Evolutionary conservation across 257 asterid species (phyloP).

Genomic region (Lithospermum erythrorhizon): DNA sequence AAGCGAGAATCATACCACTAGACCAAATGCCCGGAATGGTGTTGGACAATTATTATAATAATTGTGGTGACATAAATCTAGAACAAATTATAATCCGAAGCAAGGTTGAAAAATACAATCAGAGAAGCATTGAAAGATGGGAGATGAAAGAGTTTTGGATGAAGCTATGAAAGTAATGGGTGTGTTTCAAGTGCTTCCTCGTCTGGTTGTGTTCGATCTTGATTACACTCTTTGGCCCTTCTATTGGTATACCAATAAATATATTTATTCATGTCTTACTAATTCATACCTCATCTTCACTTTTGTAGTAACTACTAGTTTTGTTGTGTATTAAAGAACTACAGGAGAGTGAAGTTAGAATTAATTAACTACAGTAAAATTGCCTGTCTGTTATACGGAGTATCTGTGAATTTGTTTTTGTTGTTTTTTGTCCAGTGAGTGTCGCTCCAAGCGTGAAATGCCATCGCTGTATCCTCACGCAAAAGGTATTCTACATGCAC

Average conservation of each 20-base stretch:
- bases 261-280: not conserved
- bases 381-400: not conserved
- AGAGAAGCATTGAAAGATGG: constrained; percentile 34
- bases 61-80: too few species aligned
- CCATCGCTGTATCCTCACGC: constrained; percentile 31
- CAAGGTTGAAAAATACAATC: too few species aligned
- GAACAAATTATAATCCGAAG: too few species aligned
- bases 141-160: constrained; percentile 72
- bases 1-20: constrained; percentile 69
- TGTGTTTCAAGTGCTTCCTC: constrained; percentile 65
- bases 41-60: too few species aligned
- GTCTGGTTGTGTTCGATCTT: constrained; percentile 86
- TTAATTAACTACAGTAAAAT: not conserved
- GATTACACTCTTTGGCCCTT: constrained; percentile 73
- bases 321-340: too few species aligned
- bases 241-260: constrained; percentile 31
- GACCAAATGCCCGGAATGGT: constrained; percentile 83
- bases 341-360: not conserved
- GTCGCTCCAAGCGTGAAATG: constrained; percentile 32
- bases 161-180: constrained; percentile 80
- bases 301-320: not conserved
- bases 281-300: not conserved
- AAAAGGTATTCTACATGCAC: constrained; percentile 29
- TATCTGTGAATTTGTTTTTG: not conserved
- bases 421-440: constrained; percentile 43